Evolutionary conservation across 768 basidiomycete genomes (phyloP).

Genomic region (Leccinum sublutescens): DNA sequence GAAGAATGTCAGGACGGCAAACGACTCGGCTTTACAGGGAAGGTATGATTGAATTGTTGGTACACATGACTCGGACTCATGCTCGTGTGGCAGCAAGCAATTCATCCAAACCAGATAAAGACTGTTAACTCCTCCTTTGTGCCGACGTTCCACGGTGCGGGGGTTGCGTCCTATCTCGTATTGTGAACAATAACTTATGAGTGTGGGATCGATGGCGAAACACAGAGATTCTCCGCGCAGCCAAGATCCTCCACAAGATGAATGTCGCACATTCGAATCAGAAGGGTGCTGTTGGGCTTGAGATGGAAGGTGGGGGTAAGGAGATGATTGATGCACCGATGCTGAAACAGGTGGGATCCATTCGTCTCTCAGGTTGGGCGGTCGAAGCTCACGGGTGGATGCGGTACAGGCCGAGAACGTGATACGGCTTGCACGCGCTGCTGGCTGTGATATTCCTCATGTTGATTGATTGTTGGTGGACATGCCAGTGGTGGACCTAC

Average conservation of each 20-base stretch:
- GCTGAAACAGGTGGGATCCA: constrained; percentile 58
- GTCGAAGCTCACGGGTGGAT: background rate
- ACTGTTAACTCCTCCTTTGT: constrained; percentile 77
- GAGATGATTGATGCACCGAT: constrained; percentile 94
- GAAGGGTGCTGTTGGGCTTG: constrained; percentile 73
- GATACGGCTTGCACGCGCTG: constrained; percentile 51
- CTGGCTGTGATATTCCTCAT: constrained; percentile 52
- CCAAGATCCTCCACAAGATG: constrained; percentile 69
- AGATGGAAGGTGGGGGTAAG: constrained; percentile 49
- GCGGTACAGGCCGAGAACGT: constrained; percentile 46
- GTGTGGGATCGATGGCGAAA: background rate
- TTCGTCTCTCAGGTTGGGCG: background rate
- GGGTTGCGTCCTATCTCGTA: constrained; percentile 1
- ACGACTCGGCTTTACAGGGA: constrained; percentile 87
- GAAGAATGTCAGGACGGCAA: constrained; percentile 81
- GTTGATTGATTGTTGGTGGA: constrained; percentile 25
- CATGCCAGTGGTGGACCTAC: too few relatives aligned
- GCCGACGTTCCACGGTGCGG: constrained; percentile 64
- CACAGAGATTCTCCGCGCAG: constrained; percentile 75
- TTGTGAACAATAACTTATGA: background rate
- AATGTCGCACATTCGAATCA: constrained; percentile 48
- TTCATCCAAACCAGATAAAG: constrained; percentile 83
- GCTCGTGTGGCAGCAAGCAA: constrained; percentile 70
- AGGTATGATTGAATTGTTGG: constrained; percentile 44
- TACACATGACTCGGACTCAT: constrained; percentile 3